A percentile compares a stretch with the other conserved stretches of the same genome.
Conservation (phyloP, 306 rosid species). For the Castanopsis chinensis region DNA sequence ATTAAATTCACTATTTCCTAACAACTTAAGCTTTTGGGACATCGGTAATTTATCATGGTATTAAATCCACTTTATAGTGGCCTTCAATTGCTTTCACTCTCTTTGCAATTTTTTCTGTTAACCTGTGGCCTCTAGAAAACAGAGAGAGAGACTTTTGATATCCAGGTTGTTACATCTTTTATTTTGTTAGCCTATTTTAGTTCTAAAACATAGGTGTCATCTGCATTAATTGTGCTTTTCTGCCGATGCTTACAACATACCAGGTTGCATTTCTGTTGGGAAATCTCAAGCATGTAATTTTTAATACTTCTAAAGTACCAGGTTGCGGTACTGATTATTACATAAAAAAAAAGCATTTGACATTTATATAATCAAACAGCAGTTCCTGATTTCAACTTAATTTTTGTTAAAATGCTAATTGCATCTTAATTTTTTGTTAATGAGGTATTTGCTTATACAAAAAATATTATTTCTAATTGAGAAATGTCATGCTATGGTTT, state of each 20-base stretch:
- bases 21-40: no score
- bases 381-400: background rate
- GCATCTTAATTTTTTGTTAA: background rate
- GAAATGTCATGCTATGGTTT: background rate
- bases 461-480: background rate
- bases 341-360: background rate
- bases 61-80: no score
- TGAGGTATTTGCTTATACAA: background rate
- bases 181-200: background rate
- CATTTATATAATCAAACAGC: background rate
- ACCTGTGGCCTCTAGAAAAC: no score
- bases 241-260: background rate
- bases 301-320: no score
- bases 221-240: background rate
- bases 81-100: no score
- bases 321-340: no score
- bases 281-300: background rate
- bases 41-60: no score
- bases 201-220: background rate
- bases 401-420: background rate
- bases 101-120: no score
- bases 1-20: no score
- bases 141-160: background rate
- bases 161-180: background rate
- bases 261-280: background rate